Evolutionary conservation across 176 grass and related monocot species (phyloP), one percentile per base, ranked within the genome.

Genomic region (Paspalum vaginatum): DNA sequence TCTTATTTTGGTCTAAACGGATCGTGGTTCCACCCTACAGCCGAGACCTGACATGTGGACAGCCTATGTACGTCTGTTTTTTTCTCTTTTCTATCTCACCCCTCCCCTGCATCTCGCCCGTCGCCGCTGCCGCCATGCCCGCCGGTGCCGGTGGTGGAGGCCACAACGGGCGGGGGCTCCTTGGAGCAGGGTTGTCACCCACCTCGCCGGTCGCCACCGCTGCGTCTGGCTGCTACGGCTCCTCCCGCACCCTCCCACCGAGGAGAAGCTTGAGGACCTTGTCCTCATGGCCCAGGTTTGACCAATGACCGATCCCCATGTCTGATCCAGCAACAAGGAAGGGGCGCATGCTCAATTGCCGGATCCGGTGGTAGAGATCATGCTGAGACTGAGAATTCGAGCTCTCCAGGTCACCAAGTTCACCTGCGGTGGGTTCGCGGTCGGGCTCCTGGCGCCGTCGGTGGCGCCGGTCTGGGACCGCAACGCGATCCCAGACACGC

Each of bases 221-320:
- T n/a, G n/a, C n/a, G n/a, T n/a, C n/a, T n/a, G n/a, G n/a, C n/a
- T n/a, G n/a, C n/a, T n/a, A n/a, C n/a, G n/a, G 62, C 72, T 97
- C 2, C 74, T 97, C 59, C 91, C 94, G 17, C 85, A 75, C 37
- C 87, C 76, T 21, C 89, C 94, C n/a, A 46, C 85, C 3, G 77
- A 82, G 6, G 73, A 79, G 73, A 90, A 86, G 71, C 79, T 88
- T 48, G 89, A 92, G 63, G 89, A 94, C 49, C 80, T 88, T 68
- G 88, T 97, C 75, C 57, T 97, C 47, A 88, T 90, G 89, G 83
- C 92, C 15, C 94, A 92, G 89, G 94, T 97, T 75, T 22, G 45
- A 61, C 54, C 53, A 20, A 52, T 61, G 44, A 11, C 75, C n/a
- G n/a, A n/a, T n/a, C 16, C 21, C 22, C 53, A 5, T 25, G 24